Evolutionary conservation across 306 rosid genomes (phyloP).

Genomic region (Sicyos edulis): DNA sequence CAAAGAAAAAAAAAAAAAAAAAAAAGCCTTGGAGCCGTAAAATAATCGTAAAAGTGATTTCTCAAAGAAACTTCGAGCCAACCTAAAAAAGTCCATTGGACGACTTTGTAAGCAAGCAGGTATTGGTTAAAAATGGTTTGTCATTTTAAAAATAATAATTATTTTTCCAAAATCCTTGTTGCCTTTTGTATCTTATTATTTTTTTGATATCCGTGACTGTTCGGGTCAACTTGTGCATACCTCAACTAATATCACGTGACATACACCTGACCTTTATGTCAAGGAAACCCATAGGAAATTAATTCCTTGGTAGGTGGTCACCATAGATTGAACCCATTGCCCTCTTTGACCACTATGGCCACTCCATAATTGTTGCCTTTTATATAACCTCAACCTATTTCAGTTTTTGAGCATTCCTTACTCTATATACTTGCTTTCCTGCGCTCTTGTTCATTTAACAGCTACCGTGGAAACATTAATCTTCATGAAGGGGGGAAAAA

Average conservation of each 20-base stretch:
- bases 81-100: background rate
- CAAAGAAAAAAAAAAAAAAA: too few species aligned
- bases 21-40: background rate
- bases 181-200: background rate
- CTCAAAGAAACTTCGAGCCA: background rate
- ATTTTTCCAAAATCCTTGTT: background rate
- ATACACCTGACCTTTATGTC: too few species aligned
- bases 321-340: too few species aligned
- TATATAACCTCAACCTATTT: background rate
- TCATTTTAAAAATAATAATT: background rate
- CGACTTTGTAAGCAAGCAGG: background rate
- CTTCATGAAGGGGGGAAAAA: conserved; percentile 48
- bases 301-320: too few species aligned
- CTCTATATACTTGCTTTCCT: conserved; percentile 17
- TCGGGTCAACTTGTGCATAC: too few species aligned
- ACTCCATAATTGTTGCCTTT: too few species aligned
- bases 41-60: background rate
- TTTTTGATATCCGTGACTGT: too few species aligned
- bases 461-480: conserved; percentile 69
- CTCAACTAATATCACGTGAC: too few species aligned
- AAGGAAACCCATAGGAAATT: too few species aligned
- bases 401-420: background rate
- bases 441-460: conserved; percentile 28
- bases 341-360: too few species aligned
- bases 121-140: background rate